A percentile compares a stretch with the other conserved stretches of the same genome.
These are phyloP conservation scores for Clarireedia homoeocarpa DNA, from an alignment of 2,329 filamentous ascomycete genomes.

Conservation along the genomic window DNA sequence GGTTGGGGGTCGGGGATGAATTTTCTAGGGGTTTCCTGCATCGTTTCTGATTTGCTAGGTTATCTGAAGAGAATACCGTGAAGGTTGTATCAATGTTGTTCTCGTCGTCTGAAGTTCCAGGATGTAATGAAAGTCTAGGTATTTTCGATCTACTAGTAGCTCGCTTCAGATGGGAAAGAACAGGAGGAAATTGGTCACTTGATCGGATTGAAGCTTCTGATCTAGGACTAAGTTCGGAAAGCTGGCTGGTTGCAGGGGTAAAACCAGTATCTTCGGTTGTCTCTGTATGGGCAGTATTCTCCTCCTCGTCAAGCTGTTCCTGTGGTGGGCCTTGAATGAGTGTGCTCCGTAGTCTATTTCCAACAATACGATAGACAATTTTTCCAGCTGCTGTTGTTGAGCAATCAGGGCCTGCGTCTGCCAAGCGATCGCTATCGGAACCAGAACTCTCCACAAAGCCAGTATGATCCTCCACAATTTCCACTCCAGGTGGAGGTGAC, in stretches of 20 bases:
- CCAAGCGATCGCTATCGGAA: constrained; percentile 13
- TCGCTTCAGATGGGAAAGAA: neutral
- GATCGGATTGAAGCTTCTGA: neutral
- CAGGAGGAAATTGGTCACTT: neutral
- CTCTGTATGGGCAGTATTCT: neutral
- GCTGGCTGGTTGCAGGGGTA: neutral
- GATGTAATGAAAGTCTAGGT: neutral
- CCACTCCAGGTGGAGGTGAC: constrained; percentile 48
- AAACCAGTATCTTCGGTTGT: neutral
- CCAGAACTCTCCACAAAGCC: constrained; percentile 16
- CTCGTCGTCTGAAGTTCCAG: constrained; percentile 7
- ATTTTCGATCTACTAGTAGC: neutral
- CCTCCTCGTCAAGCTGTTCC: constrained; percentile 14
- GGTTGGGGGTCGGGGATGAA: constrained; percentile 20
- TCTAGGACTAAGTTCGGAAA: too few relatives aligned
- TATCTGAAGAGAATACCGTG: constrained; percentile 9
- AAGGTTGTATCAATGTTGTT: neutral
- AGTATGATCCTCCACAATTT: constrained; percentile 45
- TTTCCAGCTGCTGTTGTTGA: constrained; percentile 35
- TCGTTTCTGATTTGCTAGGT: constrained; percentile 26
- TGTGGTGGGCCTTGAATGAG: constrained; percentile 28
- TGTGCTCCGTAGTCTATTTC: constrained; percentile 40
- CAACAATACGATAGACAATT: constrained; percentile 52
- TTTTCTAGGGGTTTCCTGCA: constrained; percentile 24
- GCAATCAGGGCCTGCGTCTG: constrained; percentile 14